Evolutionary conservation across 208 protist genomes (phyloP), one percentile per base, ranked within the genome.

Genomic region (Acanthamoeba lenticulata): DNA sequence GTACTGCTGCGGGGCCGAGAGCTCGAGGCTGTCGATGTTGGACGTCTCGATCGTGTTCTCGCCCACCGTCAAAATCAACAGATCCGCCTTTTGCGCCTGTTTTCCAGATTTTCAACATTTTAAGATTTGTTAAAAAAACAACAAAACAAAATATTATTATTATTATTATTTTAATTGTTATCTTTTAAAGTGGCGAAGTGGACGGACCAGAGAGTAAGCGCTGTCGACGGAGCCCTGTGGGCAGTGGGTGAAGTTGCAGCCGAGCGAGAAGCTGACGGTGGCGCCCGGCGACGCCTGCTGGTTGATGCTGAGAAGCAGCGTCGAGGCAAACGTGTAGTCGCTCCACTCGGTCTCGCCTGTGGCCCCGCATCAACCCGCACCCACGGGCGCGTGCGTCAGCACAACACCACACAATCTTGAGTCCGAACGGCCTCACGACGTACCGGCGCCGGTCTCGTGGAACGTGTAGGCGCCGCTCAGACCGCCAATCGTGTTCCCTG

Each of bases 241-340:
- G 40, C 72, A 83, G 27, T 21, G 13, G 1, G 72, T 83, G 40
- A 83, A 83, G 42, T 83, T 83, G 29, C 72, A 83, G 21, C 72
- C 72, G 21, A 83, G 40, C 21, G 72, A 83, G 29, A 52, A 83
- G 34, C 72, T 38, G 3, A 83, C 72, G 21, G 13, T 83, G 11
- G 38, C 13, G 6, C 24, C 24, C 36, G n/a, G 38, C 36, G 60
- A 27, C 9, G 60, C 32, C 24, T 38, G n/a, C 60, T 69, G 60
- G 42, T 83, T 83, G 47, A 90, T 40, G 47, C 65, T 90, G 29
- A 60, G 83, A 40, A 90, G 24, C 15, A 90, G 83, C 45, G 83
- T 90, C 5, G 72, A 42, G 2, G 72, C 44, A 2, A 49, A 83
- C 24, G 72, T 2, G 49, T 83, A 83, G 34, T 27, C 38, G 24